Evolutionary conservation across 2,329 filamentous ascomycete genomes (phyloP), one percentile per base, ranked within the genome.

Genomic region (Claviceps sp.): DNA sequence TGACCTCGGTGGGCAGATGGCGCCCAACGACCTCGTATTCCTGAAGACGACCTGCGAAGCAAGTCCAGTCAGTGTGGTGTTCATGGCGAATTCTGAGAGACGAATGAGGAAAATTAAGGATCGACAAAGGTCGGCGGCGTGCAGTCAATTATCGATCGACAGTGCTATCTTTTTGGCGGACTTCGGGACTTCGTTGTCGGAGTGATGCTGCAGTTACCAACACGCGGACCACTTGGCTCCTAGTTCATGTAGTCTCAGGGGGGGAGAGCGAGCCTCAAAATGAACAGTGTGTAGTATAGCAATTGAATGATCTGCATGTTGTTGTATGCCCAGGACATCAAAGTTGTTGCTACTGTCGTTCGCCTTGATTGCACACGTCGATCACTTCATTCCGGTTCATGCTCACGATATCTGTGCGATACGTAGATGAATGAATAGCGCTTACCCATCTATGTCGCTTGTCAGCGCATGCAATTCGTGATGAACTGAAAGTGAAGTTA

Each of bases 11-110:
- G 77, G 93, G 93, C 86, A 98, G 77, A 78, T 96, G 91, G 77
- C 94, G 91, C 79, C 94, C 93, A 72, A 98, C 95, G 80, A 98
- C 91, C 85, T 97, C 93, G 84, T 95, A 98, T 85, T 98, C 93
- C 75, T 89, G 87, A 79, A 98, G 90, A 83, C 93, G 93, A 88
- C 90, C 93, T 98, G 74, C 50, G 47, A 38, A 11, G 37, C 50
- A 36, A 50, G 23, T 43, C 22, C 8, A 9, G 42, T 54, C 40
- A 54, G 53, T 45, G 34, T 11, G 14, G 7, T 16, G 43, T 13
- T 16, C 20, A 34, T 13, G 4, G 14, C 6, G 17, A 22, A 4
- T 37, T 2, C 14, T n/a, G 13, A 7, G 3, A 6, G 26, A 20
- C 17, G n/a, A 23, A 45, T 13, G 14, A 29, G 23, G n/a, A 20